phyloP scores from a whole-genome alignment of 169 alveolate species.

The Ichthyophthirius multifiliis region DNA sequence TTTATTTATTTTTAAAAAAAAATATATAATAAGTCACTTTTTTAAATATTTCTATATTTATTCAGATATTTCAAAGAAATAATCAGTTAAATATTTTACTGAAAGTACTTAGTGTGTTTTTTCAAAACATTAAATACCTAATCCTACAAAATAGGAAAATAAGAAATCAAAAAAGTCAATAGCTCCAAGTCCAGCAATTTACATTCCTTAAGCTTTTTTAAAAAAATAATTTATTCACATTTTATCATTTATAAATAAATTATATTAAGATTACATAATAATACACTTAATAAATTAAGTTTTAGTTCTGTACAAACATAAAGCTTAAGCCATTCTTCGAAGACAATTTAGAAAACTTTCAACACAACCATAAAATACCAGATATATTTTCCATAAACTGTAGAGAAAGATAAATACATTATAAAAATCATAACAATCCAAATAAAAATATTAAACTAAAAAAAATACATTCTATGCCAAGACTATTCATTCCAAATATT shows the following conservation, averaged over 20 bases:
- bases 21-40: not conserved
- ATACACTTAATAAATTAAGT: constrained; percentile 40
- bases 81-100: not conserved
- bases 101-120: not conserved
- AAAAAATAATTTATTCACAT: not conserved
- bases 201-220: not conserved
- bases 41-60: not conserved
- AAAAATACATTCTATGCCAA: constrained; percentile 62
- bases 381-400: constrained; percentile 44
- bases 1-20: not conserved
- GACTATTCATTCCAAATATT: constrained; percentile 66
- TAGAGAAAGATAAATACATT: constrained; percentile 58
- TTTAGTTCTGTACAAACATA: constrained; percentile 48
- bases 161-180: not conserved
- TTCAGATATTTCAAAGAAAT: not conserved
- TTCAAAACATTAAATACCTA: not conserved
- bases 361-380: constrained; percentile 64
- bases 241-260: too few relatives aligned
- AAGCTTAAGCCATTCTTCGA: constrained; percentile 48
- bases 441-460: constrained; percentile 48
- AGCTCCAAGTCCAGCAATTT: not conserved
- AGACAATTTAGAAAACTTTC: constrained; percentile 50
- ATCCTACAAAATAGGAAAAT: not conserved
- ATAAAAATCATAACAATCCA: constrained; percentile 35
- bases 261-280: not conserved